These are phyloP conservation scores for Aspergillus texensis DNA, from an alignment of 2,329 filamentous ascomycete species.

Conservation along the genomic window DNA sequence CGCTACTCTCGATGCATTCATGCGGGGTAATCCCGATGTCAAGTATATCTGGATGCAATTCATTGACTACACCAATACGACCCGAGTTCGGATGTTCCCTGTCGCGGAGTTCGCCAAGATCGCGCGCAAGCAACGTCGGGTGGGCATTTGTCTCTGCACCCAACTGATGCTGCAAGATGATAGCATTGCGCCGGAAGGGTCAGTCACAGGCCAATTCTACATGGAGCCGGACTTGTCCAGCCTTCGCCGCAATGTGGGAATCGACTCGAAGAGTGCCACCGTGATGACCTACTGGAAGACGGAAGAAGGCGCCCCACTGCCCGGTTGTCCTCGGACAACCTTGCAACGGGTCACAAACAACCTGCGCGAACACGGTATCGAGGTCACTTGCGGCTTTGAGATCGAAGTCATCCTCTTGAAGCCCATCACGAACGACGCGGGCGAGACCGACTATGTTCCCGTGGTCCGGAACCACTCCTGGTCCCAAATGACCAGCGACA, in stretches of 20 bases:
- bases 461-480: conserved; percentile 69
- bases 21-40: conserved; percentile 53
- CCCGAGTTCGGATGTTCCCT: conserved; percentile 69
- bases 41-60: conserved; percentile 76
- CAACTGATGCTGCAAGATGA: conserved; percentile 73
- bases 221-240: conserved; percentile 68
- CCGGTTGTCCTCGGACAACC: conserved; percentile 67
- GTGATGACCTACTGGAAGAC: conserved; percentile 69
- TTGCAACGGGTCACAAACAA: conserved; percentile 59
- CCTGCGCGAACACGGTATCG: conserved; percentile 57
- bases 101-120: conserved; percentile 58
- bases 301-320: conserved; percentile 53
- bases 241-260: conserved; percentile 60
- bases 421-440: conserved; percentile 38
- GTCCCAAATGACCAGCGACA: conserved; percentile 66
- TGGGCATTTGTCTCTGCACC: conserved; percentile 66
- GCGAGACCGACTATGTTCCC: conserved; percentile 45
- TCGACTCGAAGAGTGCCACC: conserved; percentile 61
- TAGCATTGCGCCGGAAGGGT: conserved; percentile 52
- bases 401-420: conserved; percentile 76
- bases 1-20: conserved; percentile 49
- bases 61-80: conserved; percentile 74
- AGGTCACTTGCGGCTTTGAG: conserved; percentile 75
- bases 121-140: conserved; percentile 49
- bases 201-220: conserved; percentile 66